These are phyloP conservation scores for Xylaria acuta DNA, from an alignment of 495 filamentous ascomycete species.

Conservation along the genomic window DNA sequence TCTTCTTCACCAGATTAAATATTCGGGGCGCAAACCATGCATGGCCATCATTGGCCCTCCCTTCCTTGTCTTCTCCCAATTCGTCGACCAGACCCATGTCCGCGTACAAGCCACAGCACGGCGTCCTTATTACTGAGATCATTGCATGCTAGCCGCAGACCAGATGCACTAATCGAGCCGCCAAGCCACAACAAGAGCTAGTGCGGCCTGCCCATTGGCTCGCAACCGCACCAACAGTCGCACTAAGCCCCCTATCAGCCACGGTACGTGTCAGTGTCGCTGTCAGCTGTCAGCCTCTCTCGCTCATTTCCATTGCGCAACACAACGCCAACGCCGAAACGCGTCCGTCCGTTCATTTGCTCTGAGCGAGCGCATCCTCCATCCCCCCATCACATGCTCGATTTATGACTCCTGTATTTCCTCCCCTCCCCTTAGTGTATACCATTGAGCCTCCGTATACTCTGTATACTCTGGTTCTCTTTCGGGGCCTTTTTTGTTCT, in stretches of 20 bases:
- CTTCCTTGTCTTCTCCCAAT: conserved; percentile 23
- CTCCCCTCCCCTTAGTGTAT: not conserved
- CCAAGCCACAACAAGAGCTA: conserved; percentile 2
- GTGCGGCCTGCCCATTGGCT: not conserved
- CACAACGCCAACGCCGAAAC: conserved; percentile 23
- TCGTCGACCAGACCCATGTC: conserved; percentile 20
- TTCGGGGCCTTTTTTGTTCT: not conserved
- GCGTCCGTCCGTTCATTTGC: conserved; percentile 20
- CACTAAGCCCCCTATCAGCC: conserved; percentile 5
- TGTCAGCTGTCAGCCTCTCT: conserved; percentile 18
- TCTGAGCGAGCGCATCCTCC: conserved; percentile 22
- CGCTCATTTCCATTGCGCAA: conserved; percentile 1
- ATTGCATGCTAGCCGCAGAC: not conserved
- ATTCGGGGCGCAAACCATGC: not conserved
- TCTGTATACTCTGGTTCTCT: not conserved
- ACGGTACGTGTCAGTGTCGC: conserved; percentile 18
- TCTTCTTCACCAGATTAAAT: not conserved
- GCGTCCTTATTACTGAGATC: not conserved
- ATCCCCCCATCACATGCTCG: conserved; percentile 2
- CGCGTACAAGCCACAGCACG: conserved; percentile 9
- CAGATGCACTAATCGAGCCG: not conserved
- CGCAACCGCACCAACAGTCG: not conserved
- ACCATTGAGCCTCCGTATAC: conserved; percentile 3
- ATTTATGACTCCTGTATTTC: conserved; percentile 14
- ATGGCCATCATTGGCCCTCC: conserved; percentile 18